Evolutionary conservation across 495 filamentous ascomycete genomes (phyloP).

Genomic region (Penicillium verhagenii): DNA sequence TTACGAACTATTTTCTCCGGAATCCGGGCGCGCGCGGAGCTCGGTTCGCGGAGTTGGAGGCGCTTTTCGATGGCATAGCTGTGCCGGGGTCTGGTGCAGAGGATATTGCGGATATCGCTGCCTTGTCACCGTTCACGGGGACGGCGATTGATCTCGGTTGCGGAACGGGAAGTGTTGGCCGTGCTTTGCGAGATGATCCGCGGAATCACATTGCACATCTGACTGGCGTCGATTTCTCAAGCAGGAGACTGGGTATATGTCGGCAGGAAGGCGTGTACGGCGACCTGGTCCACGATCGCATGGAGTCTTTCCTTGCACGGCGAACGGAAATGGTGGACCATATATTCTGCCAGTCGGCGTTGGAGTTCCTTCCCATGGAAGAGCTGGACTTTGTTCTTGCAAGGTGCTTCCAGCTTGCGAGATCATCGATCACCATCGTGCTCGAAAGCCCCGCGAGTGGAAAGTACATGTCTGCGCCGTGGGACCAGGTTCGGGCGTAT

Average conservation of each 20-base stretch:
- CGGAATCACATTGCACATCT: neutral
- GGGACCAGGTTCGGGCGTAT: neutral
- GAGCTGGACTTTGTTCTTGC: constrained; percentile 13
- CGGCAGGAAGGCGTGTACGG: neutral
- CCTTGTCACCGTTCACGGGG: neutral
- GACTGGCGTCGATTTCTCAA: constrained; percentile 8
- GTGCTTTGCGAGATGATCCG: neutral
- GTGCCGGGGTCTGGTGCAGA: no score
- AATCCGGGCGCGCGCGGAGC: neutral
- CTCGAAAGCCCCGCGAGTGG: neutral
- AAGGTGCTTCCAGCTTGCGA: constrained; percentile 8
- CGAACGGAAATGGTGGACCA: constrained; percentile 7
- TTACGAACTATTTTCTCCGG: constrained; percentile 15
- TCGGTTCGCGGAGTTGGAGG: neutral
- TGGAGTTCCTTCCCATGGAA: constrained; percentile 9
- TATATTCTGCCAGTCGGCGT: constrained; percentile 9
- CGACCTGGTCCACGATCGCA: constrained; percentile 4
- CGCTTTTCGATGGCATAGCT: neutral
- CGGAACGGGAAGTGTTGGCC: constrained; percentile 6
- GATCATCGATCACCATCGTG: constrained; percentile 1
- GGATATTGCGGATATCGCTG: neutral
- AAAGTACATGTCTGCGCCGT: neutral
- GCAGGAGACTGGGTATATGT: neutral
- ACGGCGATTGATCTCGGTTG: constrained; percentile 14
- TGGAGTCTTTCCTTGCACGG: constrained; percentile 4